These are phyloP conservation scores for Brassica rapa DNA, from an alignment of 345 rosid species.

Conservation along the genomic window DNA sequence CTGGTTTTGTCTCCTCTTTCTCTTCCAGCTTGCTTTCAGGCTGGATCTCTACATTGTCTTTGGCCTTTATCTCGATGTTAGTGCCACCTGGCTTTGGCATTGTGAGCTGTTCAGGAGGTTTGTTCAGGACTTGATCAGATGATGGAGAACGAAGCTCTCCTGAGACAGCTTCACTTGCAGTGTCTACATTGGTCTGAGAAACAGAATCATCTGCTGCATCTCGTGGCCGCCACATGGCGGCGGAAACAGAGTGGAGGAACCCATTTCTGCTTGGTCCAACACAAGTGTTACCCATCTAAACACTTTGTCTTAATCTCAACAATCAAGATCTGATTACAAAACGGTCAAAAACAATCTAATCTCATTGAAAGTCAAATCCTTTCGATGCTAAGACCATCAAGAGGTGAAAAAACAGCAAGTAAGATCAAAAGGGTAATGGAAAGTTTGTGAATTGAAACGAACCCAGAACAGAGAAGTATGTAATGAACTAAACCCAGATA, in stretches of 20 bases:
- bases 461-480: not conserved
- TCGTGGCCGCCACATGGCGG: slow-evolving; percentile 71
- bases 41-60: slow-evolving; percentile 12
- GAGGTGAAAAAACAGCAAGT: slow-evolving; percentile 6
- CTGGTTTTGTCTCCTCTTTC: slow-evolving; percentile 38
- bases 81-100: slow-evolving; percentile 43
- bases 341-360: slow-evolving; percentile 21
- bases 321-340: slow-evolving; percentile 46
- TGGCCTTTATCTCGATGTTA: slow-evolving; percentile 20
- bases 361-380: slow-evolving; percentile 38
- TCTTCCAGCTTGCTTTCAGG: not conserved
- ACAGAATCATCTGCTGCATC: slow-evolving; percentile 35
- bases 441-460: slow-evolving; percentile 28
- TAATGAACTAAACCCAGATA: slow-evolving; percentile 7
- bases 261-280: slow-evolving; percentile 74
- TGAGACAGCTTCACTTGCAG: slow-evolving; percentile 44
- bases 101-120: slow-evolving; percentile 73
- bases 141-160: slow-evolving; percentile 44
- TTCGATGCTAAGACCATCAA: not conserved
- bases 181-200: slow-evolving; percentile 49
- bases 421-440: slow-evolving; percentile 18
- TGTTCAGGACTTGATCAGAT: slow-evolving; percentile 50
- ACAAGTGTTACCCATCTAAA: slow-evolving; percentile 82
- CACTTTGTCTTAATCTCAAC: slow-evolving; percentile 19
- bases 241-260: slow-evolving; percentile 74